These are phyloP conservation scores for Phaeosphaeriaceae sp. DNA, from an alignment of 2,329 filamentous ascomycete genomes.

Conservation along the genomic window DNA sequence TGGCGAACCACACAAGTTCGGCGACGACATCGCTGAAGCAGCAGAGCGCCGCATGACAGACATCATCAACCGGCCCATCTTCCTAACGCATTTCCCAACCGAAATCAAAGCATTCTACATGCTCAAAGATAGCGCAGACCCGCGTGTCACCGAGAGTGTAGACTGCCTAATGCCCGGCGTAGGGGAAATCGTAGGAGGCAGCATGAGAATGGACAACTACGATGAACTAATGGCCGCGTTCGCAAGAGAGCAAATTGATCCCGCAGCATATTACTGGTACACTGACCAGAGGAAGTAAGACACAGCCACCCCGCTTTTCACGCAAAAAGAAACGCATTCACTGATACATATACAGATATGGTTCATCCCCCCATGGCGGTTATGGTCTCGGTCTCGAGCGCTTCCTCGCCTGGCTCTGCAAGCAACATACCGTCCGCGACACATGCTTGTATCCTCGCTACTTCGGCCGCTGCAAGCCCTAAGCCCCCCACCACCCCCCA, in stretches of 20 bases:
- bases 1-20: conserved; percentile 85
- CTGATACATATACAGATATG: conserved; percentile 67
- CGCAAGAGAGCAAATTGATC: conserved; percentile 82
- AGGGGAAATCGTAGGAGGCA: conserved; percentile 94
- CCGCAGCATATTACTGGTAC: conserved; percentile 96
- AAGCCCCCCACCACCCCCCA: conserved; percentile 21
- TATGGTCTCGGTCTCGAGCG: conserved; percentile 93
- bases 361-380: conserved; percentile 87
- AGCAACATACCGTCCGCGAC: conserved; percentile 69
- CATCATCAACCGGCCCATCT: conserved; percentile 91
- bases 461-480: conserved; percentile 82
- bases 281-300: conserved; percentile 93
- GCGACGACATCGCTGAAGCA: conserved; percentile 97
- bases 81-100: conserved; percentile 94
- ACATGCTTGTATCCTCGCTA: conserved; percentile 80
- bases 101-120: conserved; percentile 99
- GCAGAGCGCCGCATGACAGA: conserved; percentile 98
- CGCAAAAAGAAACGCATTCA: too few species aligned
- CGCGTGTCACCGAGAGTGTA: conserved; percentile 88
- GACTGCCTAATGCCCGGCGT: conserved; percentile 91
- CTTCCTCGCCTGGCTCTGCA: conserved; percentile 72
- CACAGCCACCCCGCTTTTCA: too few species aligned
- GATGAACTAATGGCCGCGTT: conserved; percentile 86
- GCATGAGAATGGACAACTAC: conserved; percentile 93
- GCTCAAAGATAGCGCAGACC: conserved; percentile 82